Percentiles rank a stretch among this genome's conserved stretches.
phyloP scores from a whole-genome alignment of 495 filamentous ascomycete genomes.

The Neohortaea acidophila region DNA sequence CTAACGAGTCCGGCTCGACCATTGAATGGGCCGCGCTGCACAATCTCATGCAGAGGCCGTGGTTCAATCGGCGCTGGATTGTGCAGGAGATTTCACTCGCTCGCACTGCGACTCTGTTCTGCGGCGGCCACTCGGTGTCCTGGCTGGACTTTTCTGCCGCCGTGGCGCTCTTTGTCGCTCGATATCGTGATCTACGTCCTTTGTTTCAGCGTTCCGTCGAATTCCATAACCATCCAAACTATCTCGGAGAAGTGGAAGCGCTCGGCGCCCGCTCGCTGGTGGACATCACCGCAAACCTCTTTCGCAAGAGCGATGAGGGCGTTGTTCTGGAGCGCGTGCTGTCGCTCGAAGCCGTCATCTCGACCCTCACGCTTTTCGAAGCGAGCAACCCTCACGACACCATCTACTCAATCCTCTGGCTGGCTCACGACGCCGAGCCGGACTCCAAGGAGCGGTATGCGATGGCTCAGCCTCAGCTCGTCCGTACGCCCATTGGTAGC shows the following conservation, averaged over 20 bases:
- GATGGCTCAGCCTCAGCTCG: background rate
- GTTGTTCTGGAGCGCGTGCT: constrained; percentile 7
- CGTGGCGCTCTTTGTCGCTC: constrained; percentile 7
- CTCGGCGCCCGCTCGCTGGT: constrained; percentile 11
- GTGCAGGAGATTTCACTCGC: constrained; percentile 18
- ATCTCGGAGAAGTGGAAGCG: constrained; percentile 14
- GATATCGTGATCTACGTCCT: constrained; percentile 11
- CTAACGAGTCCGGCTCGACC: constrained; percentile 4
- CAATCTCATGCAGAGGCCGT: constrained; percentile 16
- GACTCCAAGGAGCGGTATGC: background rate
- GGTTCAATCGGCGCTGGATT: constrained; percentile 19
- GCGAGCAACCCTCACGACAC: constrained; percentile 11
- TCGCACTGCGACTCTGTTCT: constrained; percentile 8
- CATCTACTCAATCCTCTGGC: constrained; percentile 16
- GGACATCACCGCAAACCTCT: constrained; percentile 12
- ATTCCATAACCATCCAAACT: constrained; percentile 14
- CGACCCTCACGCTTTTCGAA: constrained; percentile 14
- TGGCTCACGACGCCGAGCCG: constrained; percentile 14
- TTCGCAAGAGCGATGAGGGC: constrained; percentile 14
- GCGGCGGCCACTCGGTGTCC: constrained; percentile 10
- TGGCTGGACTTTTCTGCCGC: constrained; percentile 16
- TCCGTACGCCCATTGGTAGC: background rate
- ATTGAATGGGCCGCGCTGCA: constrained; percentile 12
- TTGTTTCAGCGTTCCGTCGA: constrained; percentile 10
- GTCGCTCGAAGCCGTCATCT: constrained; percentile 14